These are phyloP conservation scores for Hypomyces perniciosus DNA, from an alignment of 2,329 filamentous ascomycete species.

Conservation along the genomic window DNA sequence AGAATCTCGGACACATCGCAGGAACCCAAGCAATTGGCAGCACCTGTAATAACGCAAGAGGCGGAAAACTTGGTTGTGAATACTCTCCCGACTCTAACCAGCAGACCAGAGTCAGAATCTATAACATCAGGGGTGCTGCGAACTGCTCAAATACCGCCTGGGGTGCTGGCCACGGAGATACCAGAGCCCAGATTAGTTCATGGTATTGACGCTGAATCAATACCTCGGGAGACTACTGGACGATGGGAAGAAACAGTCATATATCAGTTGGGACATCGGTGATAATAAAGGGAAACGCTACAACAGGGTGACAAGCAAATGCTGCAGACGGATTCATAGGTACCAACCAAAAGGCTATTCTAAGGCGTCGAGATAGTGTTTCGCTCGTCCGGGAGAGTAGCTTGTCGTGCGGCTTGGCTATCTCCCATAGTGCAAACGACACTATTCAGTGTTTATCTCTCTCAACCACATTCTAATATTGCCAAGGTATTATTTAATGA, in stretches of 20 bases:
- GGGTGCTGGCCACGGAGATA: not conserved
- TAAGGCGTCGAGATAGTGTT: no score
- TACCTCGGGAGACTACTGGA: not conserved
- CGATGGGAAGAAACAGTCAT: not conserved
- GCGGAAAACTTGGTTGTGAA: not conserved
- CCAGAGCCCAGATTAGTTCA: not conserved
- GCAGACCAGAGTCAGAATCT: not conserved
- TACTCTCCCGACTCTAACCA: not conserved
- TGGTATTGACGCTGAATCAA: slow-evolving; percentile 1
- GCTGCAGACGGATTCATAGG: no score
- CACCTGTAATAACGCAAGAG: not conserved
- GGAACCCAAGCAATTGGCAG: not conserved
- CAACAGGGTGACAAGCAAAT: no score
- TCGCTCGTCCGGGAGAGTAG: no score
- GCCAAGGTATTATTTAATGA: no score
- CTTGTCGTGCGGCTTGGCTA: no score
- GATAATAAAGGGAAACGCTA: not conserved
- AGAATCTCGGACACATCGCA: not conserved
- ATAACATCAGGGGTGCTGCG: not conserved
- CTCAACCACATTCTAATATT: no score
- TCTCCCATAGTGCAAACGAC: no score
- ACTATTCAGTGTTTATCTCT: no score
- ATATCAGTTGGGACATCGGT: not conserved
- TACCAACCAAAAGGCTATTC: no score
- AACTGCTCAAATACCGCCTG: no score